A percentile compares a stretch with the other conserved stretches of the same genome.
Evolutionary conservation across 805 yeast species (phyloP).

Genomic region (Vanderwaltozyma tropicalis): DNA sequence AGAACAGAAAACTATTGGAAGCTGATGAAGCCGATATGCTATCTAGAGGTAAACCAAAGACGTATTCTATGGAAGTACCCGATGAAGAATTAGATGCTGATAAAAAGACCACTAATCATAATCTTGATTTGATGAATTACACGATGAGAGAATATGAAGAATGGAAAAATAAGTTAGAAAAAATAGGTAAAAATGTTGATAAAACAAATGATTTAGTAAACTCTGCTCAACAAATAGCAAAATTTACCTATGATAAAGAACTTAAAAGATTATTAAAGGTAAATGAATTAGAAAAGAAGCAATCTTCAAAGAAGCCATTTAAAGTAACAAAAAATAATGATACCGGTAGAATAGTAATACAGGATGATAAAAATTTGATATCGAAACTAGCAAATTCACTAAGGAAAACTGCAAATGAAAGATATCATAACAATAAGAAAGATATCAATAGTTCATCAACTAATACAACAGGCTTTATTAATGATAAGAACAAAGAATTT

Average conservation of each 20-base stretch:
- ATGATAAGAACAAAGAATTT: slow-evolving; percentile 25
- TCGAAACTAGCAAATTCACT: slow-evolving; percentile 14
- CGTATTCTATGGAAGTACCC: slow-evolving; percentile 15
- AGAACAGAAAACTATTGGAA: slow-evolving; percentile 16
- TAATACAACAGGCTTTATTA: slow-evolving; percentile 16
- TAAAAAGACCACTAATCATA: not conserved
- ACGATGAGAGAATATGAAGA: slow-evolving; percentile 20
- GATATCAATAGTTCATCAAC: not conserved
- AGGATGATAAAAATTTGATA: slow-evolving; percentile 14
- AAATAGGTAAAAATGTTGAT: slow-evolving; percentile 4
- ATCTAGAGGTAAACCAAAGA: slow-evolving; percentile 14
- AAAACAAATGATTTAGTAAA: not conserved
- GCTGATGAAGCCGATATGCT: slow-evolving; percentile 7
- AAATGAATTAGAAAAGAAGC: not conserved
- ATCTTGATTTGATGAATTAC: slow-evolving; percentile 11
- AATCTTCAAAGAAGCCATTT: not conserved
- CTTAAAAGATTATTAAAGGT: slow-evolving; percentile 6
- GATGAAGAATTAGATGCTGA: slow-evolving; percentile 2
- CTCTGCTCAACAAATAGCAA: slow-evolving; percentile 17
- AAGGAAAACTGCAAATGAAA: slow-evolving; percentile 9
- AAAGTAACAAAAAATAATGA: slow-evolving; percentile 5
- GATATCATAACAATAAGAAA: slow-evolving; percentile 13
- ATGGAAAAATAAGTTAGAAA: slow-evolving; percentile 9
- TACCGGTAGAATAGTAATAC: slow-evolving; percentile 8
- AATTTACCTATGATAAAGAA: slow-evolving; percentile 24